phyloP scores from a whole-genome alignment of 2,329 filamentous ascomycete genomes.

The Aureobasidium sp. region DNA sequence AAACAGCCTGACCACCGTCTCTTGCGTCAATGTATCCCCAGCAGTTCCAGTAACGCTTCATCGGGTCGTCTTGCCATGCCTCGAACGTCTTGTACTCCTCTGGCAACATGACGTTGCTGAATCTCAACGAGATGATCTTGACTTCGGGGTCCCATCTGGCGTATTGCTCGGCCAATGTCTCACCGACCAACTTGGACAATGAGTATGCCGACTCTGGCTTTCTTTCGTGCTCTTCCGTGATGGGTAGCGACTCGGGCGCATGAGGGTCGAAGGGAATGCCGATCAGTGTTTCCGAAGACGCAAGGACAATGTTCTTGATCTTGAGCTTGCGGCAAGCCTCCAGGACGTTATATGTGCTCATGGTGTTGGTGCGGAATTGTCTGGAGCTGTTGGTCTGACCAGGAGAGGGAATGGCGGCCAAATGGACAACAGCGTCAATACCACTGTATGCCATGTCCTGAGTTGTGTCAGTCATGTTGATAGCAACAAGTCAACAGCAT shows the following conservation, averaged over 20 bases:
- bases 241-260: constrained; percentile 18
- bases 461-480: neutral
- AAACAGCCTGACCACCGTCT: constrained; percentile 21
- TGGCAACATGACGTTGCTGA: constrained; percentile 24
- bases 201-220: constrained; percentile 22
- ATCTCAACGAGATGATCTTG: constrained; percentile 22
- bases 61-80: constrained; percentile 22
- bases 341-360: constrained; percentile 23
- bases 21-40: constrained; percentile 23
- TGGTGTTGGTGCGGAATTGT: constrained; percentile 23
- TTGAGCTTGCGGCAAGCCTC: constrained; percentile 22
- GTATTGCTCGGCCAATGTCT: constrained; percentile 22
- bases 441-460: constrained; percentile 22
- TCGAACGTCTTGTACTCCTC: constrained; percentile 21
- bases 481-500: neutral
- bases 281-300: constrained; percentile 22
- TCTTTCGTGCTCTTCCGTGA: constrained; percentile 22
- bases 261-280: constrained; percentile 23
- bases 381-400: constrained; percentile 22
- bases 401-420: constrained; percentile 23
- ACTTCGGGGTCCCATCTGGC: constrained; percentile 20
- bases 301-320: constrained; percentile 23
- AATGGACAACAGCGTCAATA: constrained; percentile 22
- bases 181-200: constrained; percentile 21
- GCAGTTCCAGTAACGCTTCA: constrained; percentile 22